These are phyloP conservation scores for Tricholoma furcatifolium DNA, from an alignment of 768 basidiomycete species.

Conservation along the genomic window DNA sequence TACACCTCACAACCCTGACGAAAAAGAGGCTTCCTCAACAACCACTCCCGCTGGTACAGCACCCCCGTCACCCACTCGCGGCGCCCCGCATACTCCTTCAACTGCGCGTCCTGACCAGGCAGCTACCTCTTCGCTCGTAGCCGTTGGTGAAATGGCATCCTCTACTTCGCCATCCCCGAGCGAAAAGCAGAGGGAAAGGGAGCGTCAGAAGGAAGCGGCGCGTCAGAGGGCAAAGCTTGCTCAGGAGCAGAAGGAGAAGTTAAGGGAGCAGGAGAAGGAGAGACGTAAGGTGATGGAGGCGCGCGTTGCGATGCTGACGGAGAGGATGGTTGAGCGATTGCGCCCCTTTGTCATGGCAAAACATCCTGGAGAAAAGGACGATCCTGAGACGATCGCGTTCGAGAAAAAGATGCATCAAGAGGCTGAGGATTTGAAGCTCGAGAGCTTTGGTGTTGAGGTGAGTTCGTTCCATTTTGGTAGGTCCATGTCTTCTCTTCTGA, in stretches of 20 bases:
- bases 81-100: slow-evolving; percentile 12
- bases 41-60: slow-evolving; percentile 15
- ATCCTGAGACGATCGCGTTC: slow-evolving; percentile 80
- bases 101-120: slow-evolving; percentile 12
- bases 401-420: slow-evolving; percentile 76
- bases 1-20: slow-evolving; percentile 17
- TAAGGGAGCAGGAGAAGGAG: slow-evolving; percentile 80
- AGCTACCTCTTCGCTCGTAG: slow-evolving; percentile 18
- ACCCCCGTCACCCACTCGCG: slow-evolving; percentile 11
- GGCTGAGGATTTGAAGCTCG: slow-evolving; percentile 93
- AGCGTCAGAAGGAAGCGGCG: slow-evolving; percentile 33
- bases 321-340: slow-evolving; percentile 81
- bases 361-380: slow-evolving; percentile 74
- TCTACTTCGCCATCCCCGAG: slow-evolving; percentile 20
- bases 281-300: slow-evolving; percentile 76
- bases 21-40: slow-evolving; percentile 14
- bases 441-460: slow-evolving; percentile 97
- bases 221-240: slow-evolving; percentile 55
- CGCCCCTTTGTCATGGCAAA: slow-evolving; percentile 91
- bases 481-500: background rate
- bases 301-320: slow-evolving; percentile 70
- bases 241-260: slow-evolving; percentile 82
- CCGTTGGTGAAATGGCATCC: slow-evolving; percentile 18
- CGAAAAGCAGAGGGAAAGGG: slow-evolving; percentile 42
- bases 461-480: slow-evolving; percentile 18